Evolutionary conservation across 306 rosid species (phyloP), one percentile per base, ranked within the genome.

Genomic region (Lupinus albus): DNA sequence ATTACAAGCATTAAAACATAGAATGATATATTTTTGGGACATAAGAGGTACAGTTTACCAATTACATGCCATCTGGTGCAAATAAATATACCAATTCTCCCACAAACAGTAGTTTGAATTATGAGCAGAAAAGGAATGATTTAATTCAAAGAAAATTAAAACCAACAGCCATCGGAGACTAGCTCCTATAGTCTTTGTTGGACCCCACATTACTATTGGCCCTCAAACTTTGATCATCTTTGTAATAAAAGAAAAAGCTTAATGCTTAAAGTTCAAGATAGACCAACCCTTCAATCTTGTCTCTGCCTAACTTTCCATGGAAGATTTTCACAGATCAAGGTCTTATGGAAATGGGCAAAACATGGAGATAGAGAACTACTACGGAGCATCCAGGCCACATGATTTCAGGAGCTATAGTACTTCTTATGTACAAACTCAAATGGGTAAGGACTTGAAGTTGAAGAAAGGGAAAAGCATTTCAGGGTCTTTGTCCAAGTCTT

Each of bases 391-490:
- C 0, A 80, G 82, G 39, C 80, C 84, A 32, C 68, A 78, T 80
- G 91, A 82, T 44, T 68, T 82, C 8, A 87, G 86, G 69, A 71
- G 85, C 74, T 82, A 84, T 60, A 86, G 89, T 42, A 28, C 74
- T 57, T 86, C 97, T 8, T 84, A 81, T 67, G 72, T 74, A 4
- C 85, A 85, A 44, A 44, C 81, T 52, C 91, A 86, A 72, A 57
- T 62, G 41, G 80, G 30, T 11, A 79, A 72, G 71, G 87, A 80
- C 38, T 52, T 69, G 21, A 89, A 82, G 79, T 49, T 80, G 70
- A 93, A 90, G 79, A 90, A 87, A 74, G 87, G 86, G 59, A 93
- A 90, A 71, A 72, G 82, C 71, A n/a, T 44, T 41, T 52, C 86
- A 16, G 84, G 77, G 5, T 83, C 87, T 64, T 59, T 87, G 12